Base-by-base conservation (phyloP, 768 basidiomycete genomes). In the Megacollybia marginata region DNA sequence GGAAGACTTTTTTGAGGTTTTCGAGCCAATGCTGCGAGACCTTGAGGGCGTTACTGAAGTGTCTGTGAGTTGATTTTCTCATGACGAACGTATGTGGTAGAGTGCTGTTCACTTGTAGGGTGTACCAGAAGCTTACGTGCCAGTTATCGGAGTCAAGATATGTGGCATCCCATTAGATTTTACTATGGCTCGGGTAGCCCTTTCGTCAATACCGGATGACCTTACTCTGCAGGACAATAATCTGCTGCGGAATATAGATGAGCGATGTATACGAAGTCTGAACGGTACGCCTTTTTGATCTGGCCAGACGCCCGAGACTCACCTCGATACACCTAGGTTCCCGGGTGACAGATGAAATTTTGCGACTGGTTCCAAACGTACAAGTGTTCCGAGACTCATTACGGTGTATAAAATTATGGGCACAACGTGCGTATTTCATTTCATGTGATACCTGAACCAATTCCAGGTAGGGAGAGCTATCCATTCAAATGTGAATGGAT, bases 351-450 rank as follows among this genome's bases (percentile, higher is more conserved):
- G 94, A 98, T 60, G 89, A 94, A 65, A 96, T 98, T 53, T 68
- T 99, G 57, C 85, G 93, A 45, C 74, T 99, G 19, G 95, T 99
- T 2, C 95, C 96, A 10, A 86, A 97, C 59, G 90, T 94, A 16
- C 77, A 84, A 52, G 92, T 95, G 16, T 99, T 97, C 70, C 85
- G 96, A 54, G 92, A 94, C 58, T 85, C 96, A 10, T 67, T 99
- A 53, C 80, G 96, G 55, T 93, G 93, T 63, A 97, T 99, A 65
- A 95, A 97, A 66, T 72, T 98, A 28, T 99, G 96, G 96, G 96
- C 96, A 9, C 88, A 92, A 69, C 74, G 95, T 95, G 60, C 50
- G 89, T 74, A 18, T 8, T 40, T 8, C 8, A 15, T 40, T 40
- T 8, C 38, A 8, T 40, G 38, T 13, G 18, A 40, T 40, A 18